Evolutionary conservation across 805 yeast species (phyloP).

Genomic region (Candida fluviatilis): DNA sequence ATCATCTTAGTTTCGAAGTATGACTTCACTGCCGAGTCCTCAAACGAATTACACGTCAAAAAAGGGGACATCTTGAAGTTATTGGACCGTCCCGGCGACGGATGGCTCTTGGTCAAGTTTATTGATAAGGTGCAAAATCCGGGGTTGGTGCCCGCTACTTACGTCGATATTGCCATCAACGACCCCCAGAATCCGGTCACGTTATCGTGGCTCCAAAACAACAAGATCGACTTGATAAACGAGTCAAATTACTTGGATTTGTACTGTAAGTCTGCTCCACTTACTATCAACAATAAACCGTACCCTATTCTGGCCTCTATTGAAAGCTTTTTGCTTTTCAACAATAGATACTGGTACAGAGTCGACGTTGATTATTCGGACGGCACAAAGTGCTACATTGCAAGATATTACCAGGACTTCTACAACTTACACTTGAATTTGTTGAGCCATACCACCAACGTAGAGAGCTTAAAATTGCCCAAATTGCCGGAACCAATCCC

Average conservation of each 20-base stretch:
- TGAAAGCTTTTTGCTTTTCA: conserved; percentile 24
- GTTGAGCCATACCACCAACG: conserved; percentile 6
- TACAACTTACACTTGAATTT: conserved; percentile 28
- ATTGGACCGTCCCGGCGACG: conserved; percentile 44
- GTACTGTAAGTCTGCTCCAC: conserved; percentile 22
- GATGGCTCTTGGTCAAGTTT: conserved; percentile 56
- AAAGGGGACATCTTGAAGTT: conserved; percentile 53
- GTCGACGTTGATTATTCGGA: conserved; percentile 21
- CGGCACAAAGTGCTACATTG: conserved; percentile 18
- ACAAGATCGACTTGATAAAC: conserved; percentile 9
- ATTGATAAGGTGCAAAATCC: conserved; percentile 41
- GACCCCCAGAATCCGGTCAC: conserved; percentile 37
- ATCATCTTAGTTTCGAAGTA: conserved; percentile 45
- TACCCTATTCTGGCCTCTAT: conserved; percentile 18
- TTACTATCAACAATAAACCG: conserved; percentile 24
- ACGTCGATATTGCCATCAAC: conserved; percentile 44
- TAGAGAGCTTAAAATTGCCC: conserved; percentile 17
- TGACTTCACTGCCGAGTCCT: conserved; percentile 40
- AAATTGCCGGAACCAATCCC: conserved; percentile 30
- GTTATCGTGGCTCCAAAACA: conserved; percentile 27
- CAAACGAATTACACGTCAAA: conserved; percentile 40
- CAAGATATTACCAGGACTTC: conserved; percentile 35
- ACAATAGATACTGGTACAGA: conserved; percentile 32
- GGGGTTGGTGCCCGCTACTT: conserved; percentile 51
- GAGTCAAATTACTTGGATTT: conserved; percentile 24